Evolutionary conservation across 2,329 filamentous ascomycete genomes (phyloP).

Genomic region (Periconia sp.): DNA sequence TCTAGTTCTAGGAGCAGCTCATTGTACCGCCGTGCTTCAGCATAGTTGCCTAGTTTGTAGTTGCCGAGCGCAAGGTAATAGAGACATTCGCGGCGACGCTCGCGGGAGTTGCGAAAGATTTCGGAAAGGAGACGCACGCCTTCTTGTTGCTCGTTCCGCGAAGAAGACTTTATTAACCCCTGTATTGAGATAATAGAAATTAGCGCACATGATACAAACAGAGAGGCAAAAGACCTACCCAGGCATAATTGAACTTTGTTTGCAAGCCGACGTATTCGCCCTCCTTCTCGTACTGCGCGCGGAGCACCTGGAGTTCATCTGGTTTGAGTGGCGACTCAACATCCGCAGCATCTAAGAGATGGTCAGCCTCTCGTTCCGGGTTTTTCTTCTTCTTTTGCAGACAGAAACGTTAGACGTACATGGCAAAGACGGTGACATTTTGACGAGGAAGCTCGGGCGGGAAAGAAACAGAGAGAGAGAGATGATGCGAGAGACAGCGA

Average conservation of each 20-base stretch:
- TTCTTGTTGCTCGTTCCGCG: conserved; percentile 85
- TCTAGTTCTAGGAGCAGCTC: conserved; percentile 89
- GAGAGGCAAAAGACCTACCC: conserved; percentile 61
- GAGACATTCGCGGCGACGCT: conserved; percentile 93
- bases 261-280: conserved; percentile 95
- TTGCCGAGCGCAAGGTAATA: conserved; percentile 97
- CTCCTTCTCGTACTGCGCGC: conserved; percentile 95
- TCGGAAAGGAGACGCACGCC: conserved; percentile 92
- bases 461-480: conserved; percentile 4
- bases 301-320: conserved; percentile 88
- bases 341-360: conserved; percentile 81
- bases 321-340: conserved; percentile 93
- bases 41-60: conserved; percentile 98
- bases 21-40: conserved; percentile 91
- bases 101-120: conserved; percentile 91
- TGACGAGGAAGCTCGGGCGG: conserved; percentile 8
- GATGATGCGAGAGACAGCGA: not conserved
- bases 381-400: not conserved
- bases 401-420: conserved; percentile 24
- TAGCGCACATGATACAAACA: not conserved
- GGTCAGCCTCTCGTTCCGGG: conserved; percentile 25
- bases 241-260: conserved; percentile 99
- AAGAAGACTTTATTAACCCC: conserved; percentile 92
- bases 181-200: conserved; percentile 40
- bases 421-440: conserved; percentile 41